These are phyloP conservation scores for Tubosaeta sp. DNA, from an alignment of 768 basidiomycete genomes.

Conservation along the genomic window DNA sequence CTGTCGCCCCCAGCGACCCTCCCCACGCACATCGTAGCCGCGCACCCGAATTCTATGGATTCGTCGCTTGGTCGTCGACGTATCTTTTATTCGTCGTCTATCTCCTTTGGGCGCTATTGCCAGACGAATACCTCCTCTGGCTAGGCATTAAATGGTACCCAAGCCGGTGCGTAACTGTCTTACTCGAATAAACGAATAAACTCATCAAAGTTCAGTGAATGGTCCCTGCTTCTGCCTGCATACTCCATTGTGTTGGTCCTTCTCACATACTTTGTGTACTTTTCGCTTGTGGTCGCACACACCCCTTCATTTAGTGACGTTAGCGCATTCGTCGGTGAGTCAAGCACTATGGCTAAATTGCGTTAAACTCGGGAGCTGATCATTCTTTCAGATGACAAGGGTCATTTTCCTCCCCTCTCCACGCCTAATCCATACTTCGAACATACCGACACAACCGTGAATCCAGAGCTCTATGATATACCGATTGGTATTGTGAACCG, in stretches of 20 bases:
- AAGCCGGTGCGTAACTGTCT: conserved; percentile 53
- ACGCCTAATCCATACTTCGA: conserved; percentile 44
- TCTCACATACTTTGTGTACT: conserved; percentile 74
- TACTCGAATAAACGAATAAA: neutral
- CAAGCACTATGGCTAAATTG: conserved; percentile 7
- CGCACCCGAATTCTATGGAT: conserved; percentile 87
- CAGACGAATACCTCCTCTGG: conserved; percentile 62
- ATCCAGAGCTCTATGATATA: conserved; percentile 74
- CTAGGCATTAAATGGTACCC: conserved; percentile 83
- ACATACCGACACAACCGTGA: conserved; percentile 41
- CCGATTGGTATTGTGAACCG: conserved; percentile 80
- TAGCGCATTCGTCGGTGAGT: conserved; percentile 62
- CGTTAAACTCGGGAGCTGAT: conserved; percentile 8
- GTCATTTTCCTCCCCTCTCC: conserved; percentile 42
- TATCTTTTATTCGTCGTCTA: conserved; percentile 66
- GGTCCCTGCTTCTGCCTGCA: conserved; percentile 78
- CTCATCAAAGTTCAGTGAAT: conserved; percentile 53
- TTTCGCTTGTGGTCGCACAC: conserved; percentile 63
- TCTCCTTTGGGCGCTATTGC: conserved; percentile 76
- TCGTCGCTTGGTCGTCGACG: conserved; percentile 80
- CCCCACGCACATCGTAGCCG: conserved; percentile 53
- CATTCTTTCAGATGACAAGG: conserved; percentile 48
- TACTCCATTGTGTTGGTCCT: conserved; percentile 69
- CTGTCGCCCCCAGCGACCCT: conserved; percentile 37
- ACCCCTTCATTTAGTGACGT: conserved; percentile 70